Evolutionary conservation across 495 filamentous ascomycete species (phyloP), one percentile per base, ranked within the genome.

Genomic region (Pyrenula massariospora): DNA sequence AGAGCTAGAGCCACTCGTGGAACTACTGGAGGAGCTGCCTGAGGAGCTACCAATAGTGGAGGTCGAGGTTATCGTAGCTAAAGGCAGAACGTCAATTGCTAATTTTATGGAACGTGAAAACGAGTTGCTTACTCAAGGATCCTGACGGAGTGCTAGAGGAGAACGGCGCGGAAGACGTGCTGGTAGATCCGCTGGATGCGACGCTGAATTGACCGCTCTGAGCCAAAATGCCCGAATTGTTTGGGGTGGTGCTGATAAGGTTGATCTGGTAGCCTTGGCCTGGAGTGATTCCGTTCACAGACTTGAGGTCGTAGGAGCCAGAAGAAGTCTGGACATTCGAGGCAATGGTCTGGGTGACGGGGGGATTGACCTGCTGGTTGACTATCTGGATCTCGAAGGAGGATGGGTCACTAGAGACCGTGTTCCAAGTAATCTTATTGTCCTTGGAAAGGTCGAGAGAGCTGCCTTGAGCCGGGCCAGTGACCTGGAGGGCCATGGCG

Each of bases 131-230:
- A 61, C 62, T 0, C 59, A 55, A 59, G 56, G 57, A 1, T 59
- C 52, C 36, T 8, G 31, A 15, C 31, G 31, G 31, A 15, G 56
- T 57, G 52, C 60, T 55, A 48, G 55, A 58, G 10, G 49, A 52
- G 12, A 61, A 52, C 12, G 60, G 59, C 21, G 60, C 61, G 11
- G 58, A 56, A 15, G 62, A 65, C 10, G 52, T 48, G 51, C 57
- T 56, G 11, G 53, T 65, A 25, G 59, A 55, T n/a, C 52, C 50
- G 12, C 59, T 60, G 12, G 48, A 22, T 24, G 56, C 47, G 55
- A 71, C 66, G 57, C 69, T 66, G 65, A 74, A 74, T 50, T 73
- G 66, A 36, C 65, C 42, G 3, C 68, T 70, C 60, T 74, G 71
- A 2, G 71, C 71, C 24, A 74, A 70, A 56, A 74, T 73, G 15